Percentiles rank a stretch among this genome's conserved stretches.
These are phyloP conservation scores for Coniochaeta sp. DNA, from an alignment of 2,329 filamentous ascomycete species.

Conservation along the genomic window DNA sequence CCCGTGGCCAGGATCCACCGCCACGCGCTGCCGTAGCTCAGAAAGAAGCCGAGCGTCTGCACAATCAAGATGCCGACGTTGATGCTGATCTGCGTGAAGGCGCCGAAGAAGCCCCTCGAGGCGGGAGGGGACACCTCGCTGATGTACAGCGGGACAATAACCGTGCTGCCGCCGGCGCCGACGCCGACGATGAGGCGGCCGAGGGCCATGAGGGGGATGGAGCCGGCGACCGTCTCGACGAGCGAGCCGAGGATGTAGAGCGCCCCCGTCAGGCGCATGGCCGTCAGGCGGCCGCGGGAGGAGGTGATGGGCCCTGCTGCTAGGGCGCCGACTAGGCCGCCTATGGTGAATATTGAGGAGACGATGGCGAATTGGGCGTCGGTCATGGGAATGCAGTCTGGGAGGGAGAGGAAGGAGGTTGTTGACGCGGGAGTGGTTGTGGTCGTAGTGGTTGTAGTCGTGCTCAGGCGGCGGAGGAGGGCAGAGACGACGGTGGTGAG, in stretches of 20 bases:
- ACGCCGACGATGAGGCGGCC: constrained; percentile 77
- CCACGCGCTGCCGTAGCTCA: constrained; percentile 77
- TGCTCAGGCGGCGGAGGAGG: constrained; percentile 15
- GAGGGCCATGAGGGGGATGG: constrained; percentile 59
- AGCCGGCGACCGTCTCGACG: constrained; percentile 65
- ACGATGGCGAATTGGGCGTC: constrained; percentile 76
- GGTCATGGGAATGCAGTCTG: constrained; percentile 85
- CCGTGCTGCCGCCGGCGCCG: constrained; percentile 81
- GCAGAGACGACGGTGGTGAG: constrained; percentile 12
- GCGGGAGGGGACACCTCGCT: constrained; percentile 77
- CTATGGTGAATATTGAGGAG: constrained; percentile 85
- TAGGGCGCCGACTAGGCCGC: constrained; percentile 78
- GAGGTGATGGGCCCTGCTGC: constrained; percentile 73
- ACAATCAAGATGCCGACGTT: constrained; percentile 83
- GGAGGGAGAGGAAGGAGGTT: constrained; percentile 30
- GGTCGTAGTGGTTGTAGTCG: constrained; percentile 18
- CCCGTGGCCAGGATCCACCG: constrained; percentile 73
- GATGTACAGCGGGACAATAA: constrained; percentile 91
- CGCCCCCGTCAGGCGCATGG: constrained; percentile 70
- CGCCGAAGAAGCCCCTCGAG: constrained; percentile 71
- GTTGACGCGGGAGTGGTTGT: no score
- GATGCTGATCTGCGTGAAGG: constrained; percentile 87
- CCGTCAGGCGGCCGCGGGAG: constrained; percentile 63
- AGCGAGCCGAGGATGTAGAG: constrained; percentile 72
- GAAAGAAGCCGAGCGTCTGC: constrained; percentile 79